phyloP scores from a whole-genome alignment of 164 flowering plant genomes.

The Chimonanthus praecox region DNA sequence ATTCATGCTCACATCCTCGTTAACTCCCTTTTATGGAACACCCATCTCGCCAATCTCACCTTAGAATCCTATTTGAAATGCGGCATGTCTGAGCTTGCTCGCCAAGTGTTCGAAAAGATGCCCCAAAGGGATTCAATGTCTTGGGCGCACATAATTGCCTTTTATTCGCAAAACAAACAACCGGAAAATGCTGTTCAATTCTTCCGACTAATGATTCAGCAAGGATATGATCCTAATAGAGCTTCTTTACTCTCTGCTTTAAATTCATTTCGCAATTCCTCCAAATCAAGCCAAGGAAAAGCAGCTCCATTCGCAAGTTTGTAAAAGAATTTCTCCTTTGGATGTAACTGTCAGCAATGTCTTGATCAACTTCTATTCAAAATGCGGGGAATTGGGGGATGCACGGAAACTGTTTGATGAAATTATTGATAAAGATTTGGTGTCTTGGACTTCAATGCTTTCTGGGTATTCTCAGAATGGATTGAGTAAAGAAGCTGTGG shows the following conservation, averaged over 20 bases:
- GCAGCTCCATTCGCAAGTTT: conserved; percentile 15
- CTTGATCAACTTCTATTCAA: conserved; percentile 12
- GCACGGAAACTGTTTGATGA: conserved; percentile 13
- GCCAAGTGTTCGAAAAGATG: conserved; percentile 4
- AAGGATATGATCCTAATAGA: conserved; percentile 8
- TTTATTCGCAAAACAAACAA: conserved; percentile 8
- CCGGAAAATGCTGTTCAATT: not conserved
- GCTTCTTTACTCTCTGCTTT: conserved; percentile 9
- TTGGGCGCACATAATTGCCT: conserved; percentile 15
- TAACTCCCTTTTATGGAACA: conserved; percentile 4
- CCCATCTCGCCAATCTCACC: conserved; percentile 14
- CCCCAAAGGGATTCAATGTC: conserved; percentile 9
- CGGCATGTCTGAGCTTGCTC: conserved; percentile 2
- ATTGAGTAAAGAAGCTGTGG: conserved; percentile 8
- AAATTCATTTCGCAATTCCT: conserved; percentile 6
- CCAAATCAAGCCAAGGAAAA: conserved; percentile 8
- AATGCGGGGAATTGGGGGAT: conserved; percentile 13
- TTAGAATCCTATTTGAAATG: conserved; percentile 7
- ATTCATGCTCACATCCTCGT: conserved; percentile 11
- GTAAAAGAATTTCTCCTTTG: conserved; percentile 8
- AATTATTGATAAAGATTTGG: conserved; percentile 17
- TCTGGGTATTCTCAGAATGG: conserved; percentile 22
- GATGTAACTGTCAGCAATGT: conserved; percentile 18
- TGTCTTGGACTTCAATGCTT: conserved; percentile 21
- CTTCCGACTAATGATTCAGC: conserved; percentile 9